phyloP scores from a whole-genome alignment of 2,329 filamentous ascomycete species.

The Endoconidiophora laricicola region DNA sequence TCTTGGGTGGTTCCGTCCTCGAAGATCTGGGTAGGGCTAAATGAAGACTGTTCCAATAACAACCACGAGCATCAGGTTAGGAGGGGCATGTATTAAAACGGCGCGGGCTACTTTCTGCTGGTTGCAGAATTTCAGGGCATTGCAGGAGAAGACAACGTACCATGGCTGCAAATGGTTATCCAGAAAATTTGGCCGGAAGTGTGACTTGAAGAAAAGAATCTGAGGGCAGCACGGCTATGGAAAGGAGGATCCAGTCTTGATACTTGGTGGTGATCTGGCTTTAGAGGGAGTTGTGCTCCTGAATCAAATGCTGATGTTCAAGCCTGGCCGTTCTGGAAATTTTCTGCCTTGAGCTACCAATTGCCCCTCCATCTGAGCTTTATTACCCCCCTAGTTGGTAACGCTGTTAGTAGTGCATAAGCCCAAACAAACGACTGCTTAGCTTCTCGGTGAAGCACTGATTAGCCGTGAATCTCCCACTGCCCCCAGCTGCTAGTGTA shows the following conservation, averaged over 20 bases:
- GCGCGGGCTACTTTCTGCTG: not conserved
- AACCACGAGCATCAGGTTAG: conserved; percentile 7
- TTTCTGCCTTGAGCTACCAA: conserved; percentile 9
- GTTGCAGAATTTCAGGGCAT: not conserved
- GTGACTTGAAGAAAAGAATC: conserved; percentile 1
- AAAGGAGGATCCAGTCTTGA: conserved; percentile 9
- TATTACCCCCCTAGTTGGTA: conserved; percentile 2
- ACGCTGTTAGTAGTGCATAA: no score
- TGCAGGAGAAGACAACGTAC: conserved; percentile 2
- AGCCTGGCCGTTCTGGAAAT: conserved; percentile 10
- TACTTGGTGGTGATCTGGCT: conserved; percentile 11
- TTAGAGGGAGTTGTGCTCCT: conserved; percentile 6
- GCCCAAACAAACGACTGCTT: not conserved
- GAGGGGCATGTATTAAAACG: conserved; percentile 8
- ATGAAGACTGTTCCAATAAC: conserved; percentile 26
- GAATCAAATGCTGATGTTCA: not conserved
- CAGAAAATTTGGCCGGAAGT: not conserved
- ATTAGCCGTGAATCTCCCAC: conserved; percentile 9
- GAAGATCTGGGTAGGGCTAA: conserved; percentile 94
- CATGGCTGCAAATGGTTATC: conserved; percentile 11
- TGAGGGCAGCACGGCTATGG: conserved; percentile 3
- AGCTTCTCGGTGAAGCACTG: not conserved
- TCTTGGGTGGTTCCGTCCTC: conserved; percentile 92
- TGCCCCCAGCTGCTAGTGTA: not conserved
- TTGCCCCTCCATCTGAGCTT: conserved; percentile 6